Evolutionary conservation across 306 rosid genomes (phyloP).

Genomic region (Luffa aegyptiaca): DNA sequence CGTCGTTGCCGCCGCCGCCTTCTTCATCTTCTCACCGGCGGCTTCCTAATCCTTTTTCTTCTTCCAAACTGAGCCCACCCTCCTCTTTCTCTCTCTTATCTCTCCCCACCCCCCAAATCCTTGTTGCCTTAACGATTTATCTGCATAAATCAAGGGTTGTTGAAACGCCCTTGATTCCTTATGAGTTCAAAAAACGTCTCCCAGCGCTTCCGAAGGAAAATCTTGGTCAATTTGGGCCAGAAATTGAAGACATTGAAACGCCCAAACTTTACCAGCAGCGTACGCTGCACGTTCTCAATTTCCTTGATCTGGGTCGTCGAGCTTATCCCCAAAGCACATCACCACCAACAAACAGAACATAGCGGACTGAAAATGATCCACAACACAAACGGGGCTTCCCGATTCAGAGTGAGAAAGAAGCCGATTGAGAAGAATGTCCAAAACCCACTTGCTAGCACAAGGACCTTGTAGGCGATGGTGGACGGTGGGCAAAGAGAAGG

Average conservation of each 20-base stretch:
- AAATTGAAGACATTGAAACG: not conserved
- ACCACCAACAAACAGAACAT: slow-evolving; percentile 2
- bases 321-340: slow-evolving; percentile 10
- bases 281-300: not conserved
- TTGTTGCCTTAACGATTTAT: no score
- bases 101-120: no score
- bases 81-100: no score
- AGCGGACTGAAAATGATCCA: not conserved
- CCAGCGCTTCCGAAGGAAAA: not conserved
- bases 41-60: no score
- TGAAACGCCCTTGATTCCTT: not conserved
- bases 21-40: no score
- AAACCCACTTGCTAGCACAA: slow-evolving; percentile 1
- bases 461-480: no score
- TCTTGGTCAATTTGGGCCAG: not conserved
- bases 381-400: not conserved
- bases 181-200: not conserved
- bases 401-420: not conserved
- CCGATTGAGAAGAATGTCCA: not conserved
- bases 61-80: no score
- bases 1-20: no score
- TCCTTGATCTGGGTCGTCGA: not conserved
- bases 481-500: no score
- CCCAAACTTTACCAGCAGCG: not conserved
- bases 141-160: no score